Evolutionary conservation across 2,329 filamentous ascomycete species (phyloP).

Genomic region (Fusarium sp.): DNA sequence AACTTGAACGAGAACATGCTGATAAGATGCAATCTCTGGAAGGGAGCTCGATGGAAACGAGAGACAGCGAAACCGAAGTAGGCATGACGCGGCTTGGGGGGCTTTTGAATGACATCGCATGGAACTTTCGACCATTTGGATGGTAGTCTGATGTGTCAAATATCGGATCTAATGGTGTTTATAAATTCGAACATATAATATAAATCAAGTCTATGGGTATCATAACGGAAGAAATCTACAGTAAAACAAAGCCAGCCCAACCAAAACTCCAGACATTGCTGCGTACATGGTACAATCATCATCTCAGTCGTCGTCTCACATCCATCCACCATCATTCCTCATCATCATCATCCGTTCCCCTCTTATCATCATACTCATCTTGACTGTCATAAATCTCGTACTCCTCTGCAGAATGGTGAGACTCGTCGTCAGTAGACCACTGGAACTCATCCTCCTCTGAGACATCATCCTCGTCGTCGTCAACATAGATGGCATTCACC

Average conservation of each 20-base stretch:
- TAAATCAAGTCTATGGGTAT: slow-evolving; percentile 22
- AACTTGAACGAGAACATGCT: slow-evolving; percentile 24
- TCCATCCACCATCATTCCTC: background rate
- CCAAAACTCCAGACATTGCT: slow-evolving; percentile 1
- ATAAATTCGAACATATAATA: background rate
- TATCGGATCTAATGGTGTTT: background rate
- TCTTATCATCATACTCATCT: slow-evolving; percentile 3
- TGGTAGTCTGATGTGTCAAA: background rate
- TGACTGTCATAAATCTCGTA: background rate
- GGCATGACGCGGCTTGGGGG: slow-evolving; percentile 36
- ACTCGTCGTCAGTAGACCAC: slow-evolving; percentile 11
- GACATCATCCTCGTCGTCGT: slow-evolving; percentile 24
- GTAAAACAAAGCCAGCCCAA: background rate
- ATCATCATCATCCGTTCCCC: background rate
- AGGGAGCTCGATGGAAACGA: background rate
- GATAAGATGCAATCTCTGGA: background rate
- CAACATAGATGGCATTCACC: slow-evolving; percentile 25
- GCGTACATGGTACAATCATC: background rate
- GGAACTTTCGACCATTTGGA: slow-evolving; percentile 28
- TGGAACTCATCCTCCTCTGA: slow-evolving; percentile 18
- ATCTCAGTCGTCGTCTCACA: background rate
- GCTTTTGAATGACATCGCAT: slow-evolving; percentile 36
- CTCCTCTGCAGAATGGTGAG: background rate
- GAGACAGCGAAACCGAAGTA: background rate
- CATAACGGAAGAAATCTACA: background rate